Evolutionary conservation across 768 basidiomycete genomes (phyloP), one percentile per base, ranked within the genome.

Genomic region (Tubosaeta sp.): DNA sequence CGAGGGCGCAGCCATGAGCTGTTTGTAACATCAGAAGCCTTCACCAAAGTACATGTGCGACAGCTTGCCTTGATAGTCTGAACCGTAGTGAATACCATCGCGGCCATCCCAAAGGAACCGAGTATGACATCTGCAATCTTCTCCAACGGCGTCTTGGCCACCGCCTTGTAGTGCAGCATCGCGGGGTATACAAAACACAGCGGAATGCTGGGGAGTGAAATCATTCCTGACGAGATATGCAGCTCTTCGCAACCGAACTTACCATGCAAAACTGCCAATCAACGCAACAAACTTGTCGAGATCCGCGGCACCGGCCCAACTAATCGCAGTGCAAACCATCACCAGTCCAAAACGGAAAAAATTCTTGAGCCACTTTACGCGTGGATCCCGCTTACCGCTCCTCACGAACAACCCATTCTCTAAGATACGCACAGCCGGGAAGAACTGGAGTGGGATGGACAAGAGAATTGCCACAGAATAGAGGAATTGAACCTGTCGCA

Each of bases 341-440:
- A 97, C 84, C 60, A 87, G 72, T 27, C 74, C 73, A 59, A 88
- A 92, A 46, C 86, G 80, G 69, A 94, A 84, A n/a, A 82, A 71
- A 62, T 98, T 99, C 83, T 99, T 99, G 61, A 84, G 76, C 97
- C 95, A 98, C 68, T 99, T 98, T 66, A 98, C 88, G 51, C 81
- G 77, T 32, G 73, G 58, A 66, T 92, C 78, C 47, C 68, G 76
- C 69, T 97, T 97, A 44, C 97, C 97, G 60, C 89, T 92, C 45
- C 80, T 80, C 42, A 83, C 83, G 67, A 98, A 97, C 27, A 98
- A 62, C 4, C 90, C 95, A 64, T 97, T 95, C 77, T 99, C 97
- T 72, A 97, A 82, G 64, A 99, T 98, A 48, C 97, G 84, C 43
- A 95, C 85, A 3, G 95, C 97, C 0, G 97, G 97, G 91, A 98